Conservation (phyloP, 768 basidiomycete species). For the Tylopilus felleus region DNA sequence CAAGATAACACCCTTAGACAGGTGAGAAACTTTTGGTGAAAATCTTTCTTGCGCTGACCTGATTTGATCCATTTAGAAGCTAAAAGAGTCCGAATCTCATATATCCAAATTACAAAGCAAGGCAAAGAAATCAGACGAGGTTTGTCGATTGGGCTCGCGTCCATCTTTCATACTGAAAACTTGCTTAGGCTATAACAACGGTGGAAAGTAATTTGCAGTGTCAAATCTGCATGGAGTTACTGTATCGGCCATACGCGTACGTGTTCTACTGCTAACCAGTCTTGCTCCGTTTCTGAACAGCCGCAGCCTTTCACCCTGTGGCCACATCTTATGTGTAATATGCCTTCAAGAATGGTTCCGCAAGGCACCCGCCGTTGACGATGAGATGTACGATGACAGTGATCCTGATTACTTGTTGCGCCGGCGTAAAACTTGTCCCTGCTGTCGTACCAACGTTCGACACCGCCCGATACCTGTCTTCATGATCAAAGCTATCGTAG, state of each 20-base stretch:
- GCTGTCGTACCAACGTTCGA: conserved; percentile 56
- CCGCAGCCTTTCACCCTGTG: conserved; percentile 66
- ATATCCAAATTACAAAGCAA: conserved; percentile 45
- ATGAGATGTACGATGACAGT: conserved; percentile 43
- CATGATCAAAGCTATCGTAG: conserved; percentile 57
- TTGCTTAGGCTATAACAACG: conserved; percentile 44
- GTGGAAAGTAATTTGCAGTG: conserved; percentile 64
- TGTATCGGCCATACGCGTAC: conserved; percentile 64
- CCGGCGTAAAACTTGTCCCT: conserved; percentile 70
- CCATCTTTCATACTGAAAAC: background rate
- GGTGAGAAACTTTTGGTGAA: conserved; percentile 27
- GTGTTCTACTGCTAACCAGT: conserved; percentile 24
- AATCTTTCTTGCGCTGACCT: background rate
- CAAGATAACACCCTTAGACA: conserved; percentile 38
- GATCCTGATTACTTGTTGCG: conserved; percentile 46
- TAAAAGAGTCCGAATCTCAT: conserved; percentile 45
- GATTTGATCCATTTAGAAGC: conserved; percentile 30
- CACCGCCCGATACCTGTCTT: conserved; percentile 67
- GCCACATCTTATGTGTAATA: conserved; percentile 68
- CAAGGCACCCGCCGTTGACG: conserved; percentile 51
- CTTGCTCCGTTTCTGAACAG: conserved; percentile 6
- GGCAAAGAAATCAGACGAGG: conserved; percentile 55
- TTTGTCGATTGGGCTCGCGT: conserved; percentile 23
- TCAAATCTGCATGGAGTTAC: conserved; percentile 74
- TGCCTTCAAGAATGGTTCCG: conserved; percentile 81